phyloP scores from a whole-genome alignment of 2,329 filamentous ascomycete genomes.

The Lecanicillium sp. region DNA sequence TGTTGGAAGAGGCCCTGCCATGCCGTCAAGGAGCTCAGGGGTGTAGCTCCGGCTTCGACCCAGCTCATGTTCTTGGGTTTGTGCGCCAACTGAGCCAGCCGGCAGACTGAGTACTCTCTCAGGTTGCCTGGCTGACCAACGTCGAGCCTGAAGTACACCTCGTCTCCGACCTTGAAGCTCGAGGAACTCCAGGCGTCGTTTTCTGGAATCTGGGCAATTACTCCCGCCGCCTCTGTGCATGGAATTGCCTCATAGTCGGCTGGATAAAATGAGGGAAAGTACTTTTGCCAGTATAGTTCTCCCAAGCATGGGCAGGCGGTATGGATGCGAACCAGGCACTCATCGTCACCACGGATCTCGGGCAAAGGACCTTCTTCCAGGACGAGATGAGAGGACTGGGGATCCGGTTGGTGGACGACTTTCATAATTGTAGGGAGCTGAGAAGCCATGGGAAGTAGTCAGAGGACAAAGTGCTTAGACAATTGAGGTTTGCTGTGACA shows the following conservation, averaged over 20 bases:
- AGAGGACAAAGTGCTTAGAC: no score
- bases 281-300: slow-evolving; percentile 23
- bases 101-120: slow-evolving; percentile 24
- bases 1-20: slow-evolving; percentile 29
- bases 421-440: slow-evolving; percentile 14
- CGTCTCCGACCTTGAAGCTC: slow-evolving; percentile 24
- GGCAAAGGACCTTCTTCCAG: slow-evolving; percentile 16
- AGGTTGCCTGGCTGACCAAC: slow-evolving; percentile 20
- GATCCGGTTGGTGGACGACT: slow-evolving; percentile 16
- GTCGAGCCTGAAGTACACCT: slow-evolving; percentile 24
- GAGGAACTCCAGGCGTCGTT: slow-evolving; percentile 7
- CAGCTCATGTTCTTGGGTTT: slow-evolving; percentile 19
- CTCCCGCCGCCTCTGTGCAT: slow-evolving; percentile 30
- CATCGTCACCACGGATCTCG: slow-evolving; percentile 12
- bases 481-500: no score
- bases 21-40: slow-evolving; percentile 28
- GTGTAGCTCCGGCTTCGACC: slow-evolving; percentile 24
- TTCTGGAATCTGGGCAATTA: slow-evolving; percentile 23
- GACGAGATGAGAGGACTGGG: slow-evolving; percentile 11
- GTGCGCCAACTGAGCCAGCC: slow-evolving; percentile 21
- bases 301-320: slow-evolving; percentile 24
- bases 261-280: slow-evolving; percentile 14
- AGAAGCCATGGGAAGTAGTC: neutral
- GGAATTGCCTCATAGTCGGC: slow-evolving; percentile 20
- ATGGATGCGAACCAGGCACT: slow-evolving; percentile 23